phyloP scores from a whole-genome alignment of 2,329 filamentous ascomycete species.

The Falciphora oryzae region DNA sequence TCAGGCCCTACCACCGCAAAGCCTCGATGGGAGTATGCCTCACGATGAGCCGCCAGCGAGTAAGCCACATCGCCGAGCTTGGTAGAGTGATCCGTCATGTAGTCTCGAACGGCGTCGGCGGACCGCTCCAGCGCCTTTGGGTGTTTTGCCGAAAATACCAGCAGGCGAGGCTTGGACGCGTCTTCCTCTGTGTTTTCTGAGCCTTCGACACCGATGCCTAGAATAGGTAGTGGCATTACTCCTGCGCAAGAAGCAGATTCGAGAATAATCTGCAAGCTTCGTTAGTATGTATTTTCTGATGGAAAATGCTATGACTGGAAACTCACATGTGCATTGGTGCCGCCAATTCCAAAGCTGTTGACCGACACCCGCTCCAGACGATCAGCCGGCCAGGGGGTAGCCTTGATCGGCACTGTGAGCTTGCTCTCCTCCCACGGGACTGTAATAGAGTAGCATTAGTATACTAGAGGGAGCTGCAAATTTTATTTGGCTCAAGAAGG shows the following conservation, averaged over 20 bases:
- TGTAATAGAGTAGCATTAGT: conserved; percentile 3
- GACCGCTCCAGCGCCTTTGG: not conserved
- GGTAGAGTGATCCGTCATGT: conserved; percentile 6
- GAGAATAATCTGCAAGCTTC: conserved; percentile 1
- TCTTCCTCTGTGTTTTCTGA: not conserved
- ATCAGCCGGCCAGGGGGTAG: conserved; percentile 25
- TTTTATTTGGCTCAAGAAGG: not conserved
- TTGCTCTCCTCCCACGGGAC: conserved; percentile 22
- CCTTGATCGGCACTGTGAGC: conserved; percentile 24
- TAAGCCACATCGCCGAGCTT: conserved; percentile 17
- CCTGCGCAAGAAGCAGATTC: conserved; percentile 6
- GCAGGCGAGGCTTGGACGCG: not conserved
- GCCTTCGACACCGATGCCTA: not conserved
- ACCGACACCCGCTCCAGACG: conserved; percentile 22
- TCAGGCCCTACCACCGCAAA: conserved; percentile 12
- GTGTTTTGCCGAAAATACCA: conserved; percentile 14
- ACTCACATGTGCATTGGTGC: conserved; percentile 28
- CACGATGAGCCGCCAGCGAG: conserved; percentile 16
- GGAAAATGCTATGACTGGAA: not conserved
- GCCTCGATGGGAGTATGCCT: conserved; percentile 14
- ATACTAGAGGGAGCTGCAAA: not conserved
- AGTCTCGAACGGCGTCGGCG: not conserved
- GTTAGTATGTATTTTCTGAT: not conserved
- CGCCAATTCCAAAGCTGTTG: conserved; percentile 31
- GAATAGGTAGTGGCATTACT: not conserved